Evolutionary conservation across 129 eudicot genomes (phyloP).

Genomic region (Chrysanthemum lavandulifolium): DNA sequence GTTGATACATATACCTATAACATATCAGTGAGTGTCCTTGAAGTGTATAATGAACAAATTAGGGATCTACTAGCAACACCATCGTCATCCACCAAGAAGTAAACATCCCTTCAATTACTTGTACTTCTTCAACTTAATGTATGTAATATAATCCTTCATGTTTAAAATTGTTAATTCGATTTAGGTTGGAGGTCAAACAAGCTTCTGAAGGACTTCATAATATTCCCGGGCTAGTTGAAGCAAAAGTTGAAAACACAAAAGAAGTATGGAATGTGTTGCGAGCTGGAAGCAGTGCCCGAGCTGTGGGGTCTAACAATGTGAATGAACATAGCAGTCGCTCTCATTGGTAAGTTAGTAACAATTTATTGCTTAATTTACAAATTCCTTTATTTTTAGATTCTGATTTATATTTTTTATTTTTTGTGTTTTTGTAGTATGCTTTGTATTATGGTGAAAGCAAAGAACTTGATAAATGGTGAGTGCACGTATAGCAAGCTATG

Average conservation of each 20-base stretch:
- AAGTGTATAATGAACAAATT: constrained; percentile 96
- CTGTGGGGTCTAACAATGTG: constrained; percentile 96
- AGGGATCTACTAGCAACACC: constrained; percentile 70
- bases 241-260: constrained; percentile 67
- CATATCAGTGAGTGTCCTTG: constrained; percentile 95
- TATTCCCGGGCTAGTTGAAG: constrained; percentile 92
- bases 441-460: constrained; percentile 75
- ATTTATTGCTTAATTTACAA: neutral
- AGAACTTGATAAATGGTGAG: constrained; percentile 77
- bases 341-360: constrained; percentile 59
- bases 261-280: constrained; percentile 92
- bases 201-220: constrained; percentile 94
- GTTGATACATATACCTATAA: constrained; percentile 57
- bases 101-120: constrained; percentile 11
- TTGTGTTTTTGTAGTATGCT: constrained; percentile 69
- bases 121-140: constrained; percentile 7
- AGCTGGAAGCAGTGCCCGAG: constrained; percentile 92
- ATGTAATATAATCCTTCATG: neutral
- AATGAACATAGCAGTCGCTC: constrained; percentile 99
- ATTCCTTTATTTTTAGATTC: neutral
- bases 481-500: constrained; percentile 96
- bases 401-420: neutral
- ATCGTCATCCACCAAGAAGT: constrained; percentile 79
- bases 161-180: constrained; percentile 18
- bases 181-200: constrained; percentile 89